These are phyloP conservation scores for Incumbomyces lentus DNA, from an alignment of 2,329 filamentous ascomycete species.

Conservation along the genomic window DNA sequence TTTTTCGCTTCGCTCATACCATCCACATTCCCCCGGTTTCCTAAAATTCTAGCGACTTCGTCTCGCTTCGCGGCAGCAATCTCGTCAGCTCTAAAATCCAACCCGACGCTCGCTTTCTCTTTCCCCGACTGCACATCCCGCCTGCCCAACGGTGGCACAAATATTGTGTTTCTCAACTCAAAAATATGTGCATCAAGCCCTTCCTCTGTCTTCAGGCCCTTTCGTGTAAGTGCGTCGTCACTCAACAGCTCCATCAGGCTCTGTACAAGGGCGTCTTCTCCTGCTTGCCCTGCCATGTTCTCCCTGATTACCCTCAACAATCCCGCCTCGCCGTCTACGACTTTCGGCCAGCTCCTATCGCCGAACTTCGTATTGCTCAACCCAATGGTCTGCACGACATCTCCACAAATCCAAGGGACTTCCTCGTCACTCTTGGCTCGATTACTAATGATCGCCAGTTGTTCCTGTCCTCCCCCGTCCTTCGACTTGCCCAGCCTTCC, in stretches of 20 bases:
- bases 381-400: conserved; percentile 43
- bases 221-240: conserved; percentile 44
- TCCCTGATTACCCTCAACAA: conserved; percentile 40
- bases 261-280: conserved; percentile 41
- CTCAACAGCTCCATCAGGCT: conserved; percentile 44
- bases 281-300: conserved; percentile 33
- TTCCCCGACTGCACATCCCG: conserved; percentile 25
- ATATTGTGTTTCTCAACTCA: conserved; percentile 50
- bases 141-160: conserved; percentile 47
- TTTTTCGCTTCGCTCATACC: conserved; percentile 21
- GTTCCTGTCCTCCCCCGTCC: conserved; percentile 24
- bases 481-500: conserved; percentile 36
- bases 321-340: conserved; percentile 46
- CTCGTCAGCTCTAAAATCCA: conserved; percentile 25
- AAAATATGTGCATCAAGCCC: conserved; percentile 47
- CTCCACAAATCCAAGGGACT: conserved; percentile 41
- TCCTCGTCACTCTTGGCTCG: conserved; percentile 43
- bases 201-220: conserved; percentile 25
- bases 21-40: conserved; percentile 12
- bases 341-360: conserved; percentile 53
- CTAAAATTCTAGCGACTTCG: conserved; percentile 22
- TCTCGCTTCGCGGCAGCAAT: conserved; percentile 28
- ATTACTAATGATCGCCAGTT: conserved; percentile 52
- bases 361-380: conserved; percentile 53
- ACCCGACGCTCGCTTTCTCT: not conserved